Base-by-base conservation (phyloP, 1,139 yeast genomes). In the Scheffersomyces segobiensis region DNA sequence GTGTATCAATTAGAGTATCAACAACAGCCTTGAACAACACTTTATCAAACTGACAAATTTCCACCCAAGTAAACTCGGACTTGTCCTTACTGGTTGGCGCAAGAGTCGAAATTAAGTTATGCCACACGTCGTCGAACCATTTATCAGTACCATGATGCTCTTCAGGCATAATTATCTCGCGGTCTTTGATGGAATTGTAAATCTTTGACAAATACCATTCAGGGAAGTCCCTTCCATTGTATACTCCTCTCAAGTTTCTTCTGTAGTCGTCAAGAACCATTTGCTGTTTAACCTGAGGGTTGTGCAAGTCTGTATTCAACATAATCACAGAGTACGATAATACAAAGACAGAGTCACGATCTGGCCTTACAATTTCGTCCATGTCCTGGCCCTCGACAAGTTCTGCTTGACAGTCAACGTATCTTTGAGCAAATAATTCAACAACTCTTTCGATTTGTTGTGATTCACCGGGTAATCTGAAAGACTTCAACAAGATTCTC, bases 81-180 rank as follows among this genome's bases (percentile, higher is more conserved):
- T 73, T 73, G 5, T 67, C 66, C 1, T 68, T 67, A 4, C 59
- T 53, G 49, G 54, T 59, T 5, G 67, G 60, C 10, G 68, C 67
- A 63, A 80, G 85, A 67, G 87, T 71, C 1, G 92, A 84, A 56
- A 93, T 85, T 63, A 92, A 76, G 62, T 91, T 90, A 66, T 90
- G 89, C 99, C 99, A 96, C 19, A 89, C 87, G 68, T 91, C 95
- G 69, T 93, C 98, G 74, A 93, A 95, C 87, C 97, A 89, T 68
- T 90, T 93, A 53, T 87, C 88, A 2, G 90, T 84, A 50, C 92
- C 93, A 68, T 89, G 93, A 67, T 93, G 98, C 70, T 96, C 99
- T 67, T 95, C 99, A 0, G 99, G 98, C 93, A 96, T 91, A 57
- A 96, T 92, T 62, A 95, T 95, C 73, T 96, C 99, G 56, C 91